Base-by-base conservation (phyloP, 257 asterid species). In the Phtheirospermum japonicum region DNA sequence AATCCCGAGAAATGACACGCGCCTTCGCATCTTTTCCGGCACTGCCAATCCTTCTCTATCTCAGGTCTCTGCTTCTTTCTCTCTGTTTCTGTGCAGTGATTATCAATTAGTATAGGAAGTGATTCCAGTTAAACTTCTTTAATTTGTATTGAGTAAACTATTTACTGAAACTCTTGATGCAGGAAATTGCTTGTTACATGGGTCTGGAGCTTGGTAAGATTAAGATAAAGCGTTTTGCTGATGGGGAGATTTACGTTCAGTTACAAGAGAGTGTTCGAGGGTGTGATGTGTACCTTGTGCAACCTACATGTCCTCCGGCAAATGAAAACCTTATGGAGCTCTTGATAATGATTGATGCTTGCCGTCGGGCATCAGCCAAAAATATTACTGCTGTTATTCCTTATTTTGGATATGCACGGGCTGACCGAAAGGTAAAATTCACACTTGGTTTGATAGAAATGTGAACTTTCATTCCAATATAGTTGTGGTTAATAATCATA, bases 241-340 rank as follows among this genome's bases (percentile, higher is more conserved):
- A 86, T 73, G 95, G 95, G 12, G 95, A 86, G 75, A 86, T 83
- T 34, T 83, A 86, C 59, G 91, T 86, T 74, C 95, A 84, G 78
- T 72, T 86, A 58, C 84, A 84, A 67, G 95, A 86, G 76, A 86
- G 95, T 78, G 95, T 86, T 33, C 74, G 95, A 62, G 95, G 95
- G 54, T 86, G 95, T 66, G 95, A 86, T 67, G 92, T 86, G 34
- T 86, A 74, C 67, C 85, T 86, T 53, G 87, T 86, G 70, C 95
- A 86, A 64, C 95, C 95, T 30, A 83, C 95, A 13, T 82, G 89
- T 43, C 95, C 95, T 54, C 95, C 95, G 34, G 95, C 89, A 28
- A 86, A 86, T 78, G 95, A 86, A 69, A 84, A 86, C 77, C 85
- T 86, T 45, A 82, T 86, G 92, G 95, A 86, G 80, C 87, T 86